A percentile compares a stretch with the other conserved stretches of the same genome.
Conservation (phyloP, 2,329 filamentous ascomycete genomes). For the Calonectria pseudoreteaudii region DNA sequence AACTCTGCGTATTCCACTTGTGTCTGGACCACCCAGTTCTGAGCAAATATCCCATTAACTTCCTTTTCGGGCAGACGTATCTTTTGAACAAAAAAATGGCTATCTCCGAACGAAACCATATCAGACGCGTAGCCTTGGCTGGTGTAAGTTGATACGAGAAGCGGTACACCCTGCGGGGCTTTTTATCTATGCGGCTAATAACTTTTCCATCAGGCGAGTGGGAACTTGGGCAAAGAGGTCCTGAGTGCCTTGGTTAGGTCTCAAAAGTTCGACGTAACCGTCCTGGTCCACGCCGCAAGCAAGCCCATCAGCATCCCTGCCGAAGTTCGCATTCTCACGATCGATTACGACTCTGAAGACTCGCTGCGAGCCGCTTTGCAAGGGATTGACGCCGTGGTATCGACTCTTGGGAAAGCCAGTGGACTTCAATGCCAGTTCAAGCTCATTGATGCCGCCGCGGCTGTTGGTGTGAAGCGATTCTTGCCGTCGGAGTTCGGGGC, state of each 20-base stretch:
- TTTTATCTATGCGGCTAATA: not conserved
- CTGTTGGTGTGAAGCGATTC: constrained; percentile 14
- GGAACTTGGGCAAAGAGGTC: constrained; percentile 9
- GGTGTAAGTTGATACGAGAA: not conserved
- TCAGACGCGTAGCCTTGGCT: not conserved
- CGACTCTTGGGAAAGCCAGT: constrained; percentile 11
- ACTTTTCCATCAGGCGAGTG: not conserved
- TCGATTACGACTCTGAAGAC: constrained; percentile 15
- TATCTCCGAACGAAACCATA: not conserved
- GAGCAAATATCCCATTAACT: not conserved
- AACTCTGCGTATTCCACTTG: not conserved
- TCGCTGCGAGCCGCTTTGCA: constrained; percentile 5
- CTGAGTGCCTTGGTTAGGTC: not conserved
- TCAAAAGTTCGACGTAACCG: constrained; percentile 7
- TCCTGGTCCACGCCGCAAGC: not conserved
- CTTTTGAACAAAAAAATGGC: not conserved
- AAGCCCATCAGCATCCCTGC: not conserved
- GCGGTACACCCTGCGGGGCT: not conserved
- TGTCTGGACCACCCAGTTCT: not conserved
- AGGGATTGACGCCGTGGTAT: constrained; percentile 13
- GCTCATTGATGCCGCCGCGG: constrained; percentile 16
- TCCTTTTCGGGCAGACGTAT: no score
- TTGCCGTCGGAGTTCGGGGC: constrained; percentile 20
- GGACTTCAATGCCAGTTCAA: constrained; percentile 12
- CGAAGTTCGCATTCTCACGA: not conserved